A percentile compares a stretch with the other conserved stretches of the same genome.
phyloP scores from a whole-genome alignment of 2,329 filamentous ascomycete genomes.

The Diaporthe velutina region DNA sequence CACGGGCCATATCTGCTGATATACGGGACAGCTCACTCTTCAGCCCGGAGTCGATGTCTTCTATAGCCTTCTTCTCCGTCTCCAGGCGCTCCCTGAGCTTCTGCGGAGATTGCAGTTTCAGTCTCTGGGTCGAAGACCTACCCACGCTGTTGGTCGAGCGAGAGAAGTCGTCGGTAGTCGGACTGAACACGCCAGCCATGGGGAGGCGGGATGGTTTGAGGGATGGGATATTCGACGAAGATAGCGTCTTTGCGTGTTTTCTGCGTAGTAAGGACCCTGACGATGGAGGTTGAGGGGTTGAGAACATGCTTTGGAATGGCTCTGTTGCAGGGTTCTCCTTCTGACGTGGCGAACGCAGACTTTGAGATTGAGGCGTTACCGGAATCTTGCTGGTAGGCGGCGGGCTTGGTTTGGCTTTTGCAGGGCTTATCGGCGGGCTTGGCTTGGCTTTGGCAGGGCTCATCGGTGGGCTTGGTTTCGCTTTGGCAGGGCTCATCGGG shows the following conservation, averaged over 20 bases:
- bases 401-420: slow-evolving; percentile 30
- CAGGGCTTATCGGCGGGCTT: slow-evolving; percentile 57
- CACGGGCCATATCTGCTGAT: slow-evolving; percentile 79
- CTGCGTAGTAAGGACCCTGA: slow-evolving; percentile 40
- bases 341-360: slow-evolving; percentile 58
- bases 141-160: slow-evolving; percentile 53
- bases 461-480: slow-evolving; percentile 19
- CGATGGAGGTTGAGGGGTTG: slow-evolving; percentile 35
- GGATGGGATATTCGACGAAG: slow-evolving; percentile 67
- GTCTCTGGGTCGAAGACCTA: slow-evolving; percentile 59
- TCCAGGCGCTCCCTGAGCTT: slow-evolving; percentile 88
- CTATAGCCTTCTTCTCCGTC: slow-evolving; percentile 81
- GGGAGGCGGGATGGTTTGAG: slow-evolving; percentile 57
- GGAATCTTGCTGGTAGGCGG: slow-evolving; percentile 58
- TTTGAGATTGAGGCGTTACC: slow-evolving; percentile 59
- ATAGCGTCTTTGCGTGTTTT: slow-evolving; percentile 63
- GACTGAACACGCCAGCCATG: slow-evolving; percentile 44
- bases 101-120: slow-evolving; percentile 78
- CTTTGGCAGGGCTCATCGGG: slow-evolving; percentile 15
- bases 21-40: slow-evolving; percentile 85
- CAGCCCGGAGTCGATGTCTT: slow-evolving; percentile 76
- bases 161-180: slow-evolving; percentile 38
- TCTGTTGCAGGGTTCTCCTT: slow-evolving; percentile 58
- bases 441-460: background rate
- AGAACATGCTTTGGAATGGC: slow-evolving; percentile 33